These are phyloP conservation scores for Myriosclerotinia scirpicola DNA, from an alignment of 2,329 filamentous ascomycete genomes.

Conservation along the genomic window DNA sequence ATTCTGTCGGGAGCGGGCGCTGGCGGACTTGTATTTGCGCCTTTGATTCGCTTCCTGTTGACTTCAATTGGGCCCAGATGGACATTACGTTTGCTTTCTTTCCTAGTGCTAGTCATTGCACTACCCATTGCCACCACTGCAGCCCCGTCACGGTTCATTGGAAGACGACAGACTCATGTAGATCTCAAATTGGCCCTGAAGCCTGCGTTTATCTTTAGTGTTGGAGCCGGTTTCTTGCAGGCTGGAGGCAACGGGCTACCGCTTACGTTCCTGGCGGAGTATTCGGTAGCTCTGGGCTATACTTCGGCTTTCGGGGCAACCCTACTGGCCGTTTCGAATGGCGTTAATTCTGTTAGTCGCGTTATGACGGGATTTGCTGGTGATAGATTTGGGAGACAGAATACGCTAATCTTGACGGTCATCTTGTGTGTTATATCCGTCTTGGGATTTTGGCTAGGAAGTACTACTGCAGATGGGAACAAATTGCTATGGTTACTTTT, in stretches of 20 bases:
- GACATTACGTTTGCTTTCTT: constrained; percentile 46
- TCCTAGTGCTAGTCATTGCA: constrained; percentile 43
- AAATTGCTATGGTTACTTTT: too few relatives aligned
- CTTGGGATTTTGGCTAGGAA: too few relatives aligned
- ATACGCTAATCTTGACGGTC: too few relatives aligned
- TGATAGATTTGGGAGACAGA: too few relatives aligned
- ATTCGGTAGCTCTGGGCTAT: constrained; percentile 46
- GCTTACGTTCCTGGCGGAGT: constrained; percentile 50
- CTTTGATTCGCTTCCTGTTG: constrained; percentile 45
- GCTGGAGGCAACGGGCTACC: constrained; percentile 49
- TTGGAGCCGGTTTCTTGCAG: constrained; percentile 45
- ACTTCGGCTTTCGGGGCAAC: constrained; percentile 45
- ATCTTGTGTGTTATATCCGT: too few relatives aligned
- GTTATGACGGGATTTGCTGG: too few relatives aligned
- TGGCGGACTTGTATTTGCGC: constrained; percentile 47
- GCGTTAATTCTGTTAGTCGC: constrained; percentile 44
- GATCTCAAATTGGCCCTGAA: constrained; percentile 43
- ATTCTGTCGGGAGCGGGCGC: constrained; percentile 47
- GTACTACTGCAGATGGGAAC: too few relatives aligned
- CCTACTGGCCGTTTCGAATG: constrained; percentile 48
- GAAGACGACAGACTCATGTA: constrained; percentile 43
- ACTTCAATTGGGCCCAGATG: constrained; percentile 46
- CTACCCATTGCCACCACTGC: constrained; percentile 45
- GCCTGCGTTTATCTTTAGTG: constrained; percentile 46
- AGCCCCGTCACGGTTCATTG: constrained; percentile 44